A percentile compares a stretch with the other conserved stretches of the same genome.
Conservation (phyloP, 228 moss, liverwort and hornwort genomes). For the Sphagnum magellanicum region DNA sequence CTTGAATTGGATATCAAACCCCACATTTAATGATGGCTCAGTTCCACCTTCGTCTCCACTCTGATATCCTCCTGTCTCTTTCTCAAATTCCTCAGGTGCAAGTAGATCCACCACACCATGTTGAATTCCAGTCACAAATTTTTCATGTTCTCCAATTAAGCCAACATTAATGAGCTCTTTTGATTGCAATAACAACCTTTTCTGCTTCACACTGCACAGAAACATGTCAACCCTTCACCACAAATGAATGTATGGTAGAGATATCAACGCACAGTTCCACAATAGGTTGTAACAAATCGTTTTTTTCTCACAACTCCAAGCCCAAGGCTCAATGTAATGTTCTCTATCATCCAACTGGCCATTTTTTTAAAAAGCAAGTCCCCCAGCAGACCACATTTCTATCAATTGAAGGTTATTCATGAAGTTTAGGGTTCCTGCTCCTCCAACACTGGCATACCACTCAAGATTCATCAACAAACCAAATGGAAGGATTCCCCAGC, state of each 20-base stretch:
- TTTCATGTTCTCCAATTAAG: constrained; percentile 29
- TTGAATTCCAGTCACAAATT: constrained; percentile 20
- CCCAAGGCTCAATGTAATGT: no score
- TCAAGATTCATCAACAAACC: background rate
- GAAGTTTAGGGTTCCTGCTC: background rate
- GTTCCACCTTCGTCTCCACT: constrained; percentile 61
- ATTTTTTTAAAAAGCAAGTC: background rate
- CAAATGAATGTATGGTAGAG: background rate
- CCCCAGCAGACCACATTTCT: background rate
- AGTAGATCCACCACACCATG: constrained; percentile 30
- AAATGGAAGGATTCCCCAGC: background rate
- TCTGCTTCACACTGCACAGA: constrained; percentile 53
- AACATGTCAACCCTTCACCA: background rate
- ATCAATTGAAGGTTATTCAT: background rate
- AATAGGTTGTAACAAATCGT: background rate
- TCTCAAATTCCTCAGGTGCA: constrained; percentile 59
- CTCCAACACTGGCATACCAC: background rate
- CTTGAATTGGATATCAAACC: constrained; percentile 1
- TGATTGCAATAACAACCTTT: constrained; percentile 10
- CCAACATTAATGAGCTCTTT: constrained; percentile 25
- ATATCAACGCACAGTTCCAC: constrained; percentile 1
- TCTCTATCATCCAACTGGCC: background rate
- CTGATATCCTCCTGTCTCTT: constrained; percentile 59
- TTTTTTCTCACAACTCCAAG: no score
- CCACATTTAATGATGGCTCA: constrained; percentile 26